A percentile compares a stretch with the other conserved stretches of the same genome.
Evolutionary conservation across 2,329 filamentous ascomycete species (phyloP).

Genomic region (Monilinia fructicola): DNA sequence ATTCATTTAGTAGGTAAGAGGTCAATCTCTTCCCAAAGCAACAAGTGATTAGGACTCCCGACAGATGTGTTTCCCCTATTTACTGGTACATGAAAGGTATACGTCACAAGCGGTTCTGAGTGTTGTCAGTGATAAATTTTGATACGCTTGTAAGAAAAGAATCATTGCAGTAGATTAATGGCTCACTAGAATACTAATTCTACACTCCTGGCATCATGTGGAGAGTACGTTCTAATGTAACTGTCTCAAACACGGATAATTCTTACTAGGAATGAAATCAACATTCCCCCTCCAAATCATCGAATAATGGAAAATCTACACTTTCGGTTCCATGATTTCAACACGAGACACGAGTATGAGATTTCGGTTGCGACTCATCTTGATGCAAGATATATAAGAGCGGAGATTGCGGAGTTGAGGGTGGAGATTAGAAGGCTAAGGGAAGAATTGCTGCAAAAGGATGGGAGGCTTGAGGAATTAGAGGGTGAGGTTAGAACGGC

Average conservation of each 20-base stretch:
- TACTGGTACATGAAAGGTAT: not conserved
- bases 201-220: not conserved
- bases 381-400: not conserved
- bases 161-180: not conserved
- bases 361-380: not conserved
- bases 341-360: not conserved
- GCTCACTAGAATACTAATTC: not conserved
- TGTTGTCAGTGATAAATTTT: not conserved
- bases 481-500: not conserved
- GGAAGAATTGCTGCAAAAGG: not conserved
- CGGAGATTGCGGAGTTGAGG: not conserved
- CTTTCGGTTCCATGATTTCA: not conserved
- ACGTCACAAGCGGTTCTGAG: not conserved
- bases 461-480: not conserved
- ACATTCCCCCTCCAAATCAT: not conserved
- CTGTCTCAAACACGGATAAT: too few relatives aligned
- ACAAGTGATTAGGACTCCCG: not conserved
- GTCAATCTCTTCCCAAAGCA: not conserved
- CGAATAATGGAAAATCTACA: slow-evolving; percentile 3
- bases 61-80: not conserved
- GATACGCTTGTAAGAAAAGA: not conserved
- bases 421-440: not conserved
- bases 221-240: not conserved
- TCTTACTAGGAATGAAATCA: too few relatives aligned
- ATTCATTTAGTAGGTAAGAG: not conserved